These are phyloP conservation scores for Leishmania martiniquensis DNA, from an alignment of 208 protist genomes.

Conservation along the genomic window DNA sequence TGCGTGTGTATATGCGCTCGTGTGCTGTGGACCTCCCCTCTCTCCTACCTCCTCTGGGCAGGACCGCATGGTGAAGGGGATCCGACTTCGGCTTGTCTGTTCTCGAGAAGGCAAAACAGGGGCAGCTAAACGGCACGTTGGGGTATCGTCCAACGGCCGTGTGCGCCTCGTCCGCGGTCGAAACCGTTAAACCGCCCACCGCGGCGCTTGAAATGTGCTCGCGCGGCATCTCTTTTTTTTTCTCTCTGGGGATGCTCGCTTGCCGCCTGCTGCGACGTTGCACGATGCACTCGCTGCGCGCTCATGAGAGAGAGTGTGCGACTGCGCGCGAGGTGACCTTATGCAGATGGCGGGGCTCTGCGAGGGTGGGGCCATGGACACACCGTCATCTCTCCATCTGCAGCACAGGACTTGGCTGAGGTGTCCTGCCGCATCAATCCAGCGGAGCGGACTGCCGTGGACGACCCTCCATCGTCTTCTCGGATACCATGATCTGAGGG, in stretches of 20 bases:
- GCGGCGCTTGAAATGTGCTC: conserved; percentile 78
- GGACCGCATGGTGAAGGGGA: conserved; percentile 78
- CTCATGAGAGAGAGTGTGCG: conserved; percentile 13
- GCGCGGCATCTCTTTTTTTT: conserved; percentile 68
- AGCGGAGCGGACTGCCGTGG: conserved; percentile 46
- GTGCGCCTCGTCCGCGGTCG: conserved; percentile 83
- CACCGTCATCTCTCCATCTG: conserved; percentile 33
- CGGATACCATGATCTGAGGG: no score
- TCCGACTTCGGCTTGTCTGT: conserved; percentile 79
- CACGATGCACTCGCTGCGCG: conserved; percentile 16
- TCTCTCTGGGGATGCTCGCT: conserved; percentile 72
- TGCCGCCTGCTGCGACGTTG: conserved; percentile 62
- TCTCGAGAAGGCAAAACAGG: conserved; percentile 29
- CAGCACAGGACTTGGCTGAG: conserved; percentile 48
- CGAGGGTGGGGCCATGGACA: conserved; percentile 45
- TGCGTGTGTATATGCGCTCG: no score
- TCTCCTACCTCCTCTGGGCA: conserved; percentile 66
- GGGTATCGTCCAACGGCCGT: conserved; percentile 59
- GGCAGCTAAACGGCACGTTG: conserved; percentile 18
- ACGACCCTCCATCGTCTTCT: conserved; percentile 37
- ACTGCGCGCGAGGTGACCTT: conserved; percentile 35
- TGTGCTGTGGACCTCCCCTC: no score
- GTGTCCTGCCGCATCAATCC: conserved; percentile 53
- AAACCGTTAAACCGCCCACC: conserved; percentile 42
- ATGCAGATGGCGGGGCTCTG: conserved; percentile 48